Conservation (phyloP, 2,329 filamentous ascomycete genomes). For the Arthrobotrys sphaeroides region DNA sequence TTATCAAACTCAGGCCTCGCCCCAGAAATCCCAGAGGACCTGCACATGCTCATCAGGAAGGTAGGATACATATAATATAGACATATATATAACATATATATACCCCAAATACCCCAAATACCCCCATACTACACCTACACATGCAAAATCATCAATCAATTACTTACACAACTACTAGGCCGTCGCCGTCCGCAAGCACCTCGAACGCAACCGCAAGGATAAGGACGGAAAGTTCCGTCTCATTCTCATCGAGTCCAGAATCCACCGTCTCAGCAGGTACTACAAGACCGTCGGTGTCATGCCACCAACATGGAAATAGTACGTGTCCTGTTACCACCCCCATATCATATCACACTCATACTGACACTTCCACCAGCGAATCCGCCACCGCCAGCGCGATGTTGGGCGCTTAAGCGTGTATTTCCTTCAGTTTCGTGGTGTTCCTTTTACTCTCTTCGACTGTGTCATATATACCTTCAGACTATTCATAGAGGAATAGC, state of each 20-base stretch:
- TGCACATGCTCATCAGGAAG: conserved; percentile 99
- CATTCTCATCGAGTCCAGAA: conserved; percentile 99
- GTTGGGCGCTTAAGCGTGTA: conserved; percentile 46
- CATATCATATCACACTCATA: neutral
- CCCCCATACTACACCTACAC: neutral
- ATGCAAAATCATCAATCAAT: too few species aligned
- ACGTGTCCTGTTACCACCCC: neutral
- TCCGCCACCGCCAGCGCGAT: conserved; percentile 50
- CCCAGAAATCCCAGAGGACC: conserved; percentile 98
- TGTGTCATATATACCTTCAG: conserved; percentile 47
- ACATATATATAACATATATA: too few species aligned
- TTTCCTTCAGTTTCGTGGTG: neutral
- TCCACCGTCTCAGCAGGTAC: conserved; percentile 99
- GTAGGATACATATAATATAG: conserved; percentile 65
- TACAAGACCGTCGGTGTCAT: conserved; percentile 93
- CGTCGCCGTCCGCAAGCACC: conserved; percentile 99
- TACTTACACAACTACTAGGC: conserved; percentile 68
- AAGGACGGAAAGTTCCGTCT: conserved; percentile 99
- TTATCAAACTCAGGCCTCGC: conserved; percentile 81
- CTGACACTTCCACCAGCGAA: conserved; percentile 35
- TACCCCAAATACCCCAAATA: neutral
- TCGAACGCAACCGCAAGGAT: conserved; percentile 99
- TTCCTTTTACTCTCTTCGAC: conserved; percentile 20
- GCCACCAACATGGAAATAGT: conserved; percentile 60
- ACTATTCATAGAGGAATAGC: conserved; percentile 29